A percentile compares a stretch with the other conserved stretches of the same genome.
Conservation (phyloP, 805 yeast genomes). For the Wickerhamiella cacticola region DNA sequence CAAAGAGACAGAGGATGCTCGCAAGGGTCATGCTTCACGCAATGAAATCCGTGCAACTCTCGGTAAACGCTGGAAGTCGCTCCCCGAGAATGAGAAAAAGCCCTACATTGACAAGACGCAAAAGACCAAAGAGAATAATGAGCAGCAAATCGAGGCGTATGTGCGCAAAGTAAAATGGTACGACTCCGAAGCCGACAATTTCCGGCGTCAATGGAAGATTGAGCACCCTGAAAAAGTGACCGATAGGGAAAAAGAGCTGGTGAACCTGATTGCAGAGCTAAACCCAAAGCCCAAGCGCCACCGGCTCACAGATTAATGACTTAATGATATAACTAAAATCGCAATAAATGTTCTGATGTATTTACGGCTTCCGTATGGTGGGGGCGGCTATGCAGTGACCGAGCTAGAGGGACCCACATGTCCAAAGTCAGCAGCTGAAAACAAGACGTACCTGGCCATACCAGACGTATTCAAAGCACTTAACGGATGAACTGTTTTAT, state of each 20-base stretch:
- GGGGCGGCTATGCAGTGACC: too few species aligned
- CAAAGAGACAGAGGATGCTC: slow-evolving; percentile 27
- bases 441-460: too few species aligned
- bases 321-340: not conserved
- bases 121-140: slow-evolving; percentile 28
- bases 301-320: slow-evolving; percentile 15
- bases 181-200: slow-evolving; percentile 31
- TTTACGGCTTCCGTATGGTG: not conserved
- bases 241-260: slow-evolving; percentile 20
- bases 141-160: slow-evolving; percentile 27
- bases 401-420: too few species aligned
- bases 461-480: too few species aligned
- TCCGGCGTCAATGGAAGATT: slow-evolving; percentile 30
- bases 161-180: slow-evolving; percentile 26
- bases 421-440: too few species aligned
- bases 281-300: slow-evolving; percentile 16
- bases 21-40: slow-evolving; percentile 31
- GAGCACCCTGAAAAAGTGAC: slow-evolving; percentile 25
- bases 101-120: slow-evolving; percentile 31
- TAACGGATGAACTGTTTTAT: not conserved
- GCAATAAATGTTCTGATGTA: not conserved
- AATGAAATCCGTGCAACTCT: slow-evolving; percentile 32
- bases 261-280: slow-evolving; percentile 13
- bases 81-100: slow-evolving; percentile 29
- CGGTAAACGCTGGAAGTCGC: slow-evolving; percentile 33